A percentile compares a stretch with the other conserved stretches of the same genome.
phyloP scores from a whole-genome alignment of 768 basidiomycete species.

The Suillus spraguei region DNA sequence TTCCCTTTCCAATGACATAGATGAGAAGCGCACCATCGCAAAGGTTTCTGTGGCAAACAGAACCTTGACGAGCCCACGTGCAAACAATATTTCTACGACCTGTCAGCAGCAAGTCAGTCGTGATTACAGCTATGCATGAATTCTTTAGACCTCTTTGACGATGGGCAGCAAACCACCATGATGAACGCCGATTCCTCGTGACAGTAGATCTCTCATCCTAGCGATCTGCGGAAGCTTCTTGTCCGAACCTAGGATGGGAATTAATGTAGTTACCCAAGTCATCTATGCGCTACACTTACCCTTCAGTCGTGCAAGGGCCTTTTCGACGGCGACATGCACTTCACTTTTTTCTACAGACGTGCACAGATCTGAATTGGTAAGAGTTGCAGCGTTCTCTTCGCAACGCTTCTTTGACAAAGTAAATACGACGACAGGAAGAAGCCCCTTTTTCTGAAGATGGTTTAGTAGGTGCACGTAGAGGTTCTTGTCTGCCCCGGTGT shows the following conservation, averaged over 20 bases:
- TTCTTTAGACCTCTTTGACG: slow-evolving; percentile 81
- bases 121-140: not conserved
- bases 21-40: slow-evolving; percentile 74
- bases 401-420: slow-evolving; percentile 97
- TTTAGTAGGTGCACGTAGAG: slow-evolving; percentile 92
- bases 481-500: slow-evolving; percentile 80
- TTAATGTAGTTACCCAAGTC: slow-evolving; percentile 11
- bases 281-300: slow-evolving; percentile 47
- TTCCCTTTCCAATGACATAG: slow-evolving; percentile 11
- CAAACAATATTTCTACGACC: slow-evolving; percentile 96
- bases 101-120: slow-evolving; percentile 33
- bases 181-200: slow-evolving; percentile 95
- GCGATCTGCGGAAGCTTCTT: slow-evolving; percentile 91
- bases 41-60: slow-evolving; percentile 99
- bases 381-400: slow-evolving; percentile 92
- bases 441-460: slow-evolving; percentile 78
- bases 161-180: slow-evolving; percentile 96
- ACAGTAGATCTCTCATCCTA: slow-evolving; percentile 86
- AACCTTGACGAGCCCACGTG: slow-evolving; percentile 92
- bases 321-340: slow-evolving; percentile 92
- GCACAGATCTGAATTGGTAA: slow-evolving; percentile 88
- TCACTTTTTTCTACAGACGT: slow-evolving; percentile 94
- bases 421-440: slow-evolving; percentile 95
- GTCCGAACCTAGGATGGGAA: slow-evolving; percentile 68
- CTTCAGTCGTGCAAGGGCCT: slow-evolving; percentile 88